phyloP scores from a whole-genome alignment of 805 yeast species.

The Pichia gijzeniarum region DNA sequence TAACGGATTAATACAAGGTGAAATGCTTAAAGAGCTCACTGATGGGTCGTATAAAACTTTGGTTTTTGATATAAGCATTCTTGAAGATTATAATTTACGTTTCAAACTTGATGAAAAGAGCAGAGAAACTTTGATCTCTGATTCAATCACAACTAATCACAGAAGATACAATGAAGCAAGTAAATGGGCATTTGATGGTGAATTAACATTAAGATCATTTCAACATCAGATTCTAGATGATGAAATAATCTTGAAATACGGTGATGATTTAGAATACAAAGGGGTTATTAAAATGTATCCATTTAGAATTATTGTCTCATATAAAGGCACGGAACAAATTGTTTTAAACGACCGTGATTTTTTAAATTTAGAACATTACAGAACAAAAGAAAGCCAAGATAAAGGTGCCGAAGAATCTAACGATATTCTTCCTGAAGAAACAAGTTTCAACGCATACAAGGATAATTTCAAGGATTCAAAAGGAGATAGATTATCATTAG shows the following conservation, averaged over 20 bases:
- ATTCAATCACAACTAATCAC: slow-evolving; percentile 22
- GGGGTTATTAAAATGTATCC: slow-evolving; percentile 41
- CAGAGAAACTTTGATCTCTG: slow-evolving; percentile 19
- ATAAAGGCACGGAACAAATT: slow-evolving; percentile 42
- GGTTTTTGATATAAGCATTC: slow-evolving; percentile 52
- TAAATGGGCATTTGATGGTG: slow-evolving; percentile 46
- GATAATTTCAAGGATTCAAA: slow-evolving; percentile 67
- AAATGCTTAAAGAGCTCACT: slow-evolving; percentile 39
- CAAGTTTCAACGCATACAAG: slow-evolving; percentile 55
- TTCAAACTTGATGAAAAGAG: slow-evolving; percentile 61
- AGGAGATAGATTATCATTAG: slow-evolving; percentile 62
- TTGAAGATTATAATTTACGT: slow-evolving; percentile 54
- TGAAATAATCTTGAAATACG: slow-evolving; percentile 29
- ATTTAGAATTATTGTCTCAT: slow-evolving; percentile 43
- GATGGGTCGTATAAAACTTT: slow-evolving; percentile 38
- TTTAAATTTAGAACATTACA: slow-evolving; percentile 77
- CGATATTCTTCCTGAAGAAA: slow-evolving; percentile 51
- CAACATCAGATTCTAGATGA: slow-evolving; percentile 20
- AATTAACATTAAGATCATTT: slow-evolving; percentile 17
- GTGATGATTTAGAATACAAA: slow-evolving; percentile 30
- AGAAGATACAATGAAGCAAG: slow-evolving; percentile 55
- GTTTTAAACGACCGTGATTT: slow-evolving; percentile 63
- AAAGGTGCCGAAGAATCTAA: slow-evolving; percentile 25
- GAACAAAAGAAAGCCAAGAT: slow-evolving; percentile 40
- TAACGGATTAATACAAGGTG: slow-evolving; percentile 37